Evolutionary conservation across 2,329 filamentous ascomycete genomes (phyloP), one percentile per base, ranked within the genome.

Genomic region (Diplodia sapinea): DNA sequence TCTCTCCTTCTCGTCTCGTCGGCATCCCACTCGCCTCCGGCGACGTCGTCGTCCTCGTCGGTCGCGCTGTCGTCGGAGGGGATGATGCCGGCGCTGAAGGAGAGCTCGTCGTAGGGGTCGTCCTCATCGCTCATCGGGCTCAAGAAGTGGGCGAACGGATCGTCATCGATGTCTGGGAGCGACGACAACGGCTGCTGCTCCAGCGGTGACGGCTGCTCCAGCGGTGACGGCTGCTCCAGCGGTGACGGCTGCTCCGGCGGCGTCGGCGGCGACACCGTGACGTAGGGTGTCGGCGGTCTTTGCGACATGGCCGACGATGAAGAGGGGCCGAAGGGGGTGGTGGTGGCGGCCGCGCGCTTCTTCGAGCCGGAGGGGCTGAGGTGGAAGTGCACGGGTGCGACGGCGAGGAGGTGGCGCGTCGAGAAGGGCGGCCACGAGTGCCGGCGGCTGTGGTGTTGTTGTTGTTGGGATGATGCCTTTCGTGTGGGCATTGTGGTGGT

Each of bases 141-240:
- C 23, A 81, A 73, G 74, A 81, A 81, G 73, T 81, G 79, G 38
- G 78, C 75, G 68, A 80, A 80, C 7, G 79, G 79, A 51, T 81
- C 77, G 51, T 81, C 79, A 68, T 81, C 79, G 67, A 81, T 81
- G 67, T 80, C 77, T 15, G 76, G 77, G 2, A 80, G 77, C 29
- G 8, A 17, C 38, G 38, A 47, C 17, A n/a, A 8, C 20, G 26
- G 13, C 29, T 43, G 38, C 7, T 31, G 23, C 23, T 23, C 23
- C 23, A 80, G 77, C 29, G 8, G 17, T 29, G 38, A 47, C 17
- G 43, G 15, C 20, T 9, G 17, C 29, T 43, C 23, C n/a, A n/a
- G n/a, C n/a, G n/a, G n/a, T n/a, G n/a, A n/a, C n/a, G n/a, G 23
- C 23, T 23, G 23, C 23, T 23, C 23, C 23, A 23, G 23, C 23